Conservation (phyloP, 768 basidiomycete genomes). For the Punctularia strigosozonata region DNA sequence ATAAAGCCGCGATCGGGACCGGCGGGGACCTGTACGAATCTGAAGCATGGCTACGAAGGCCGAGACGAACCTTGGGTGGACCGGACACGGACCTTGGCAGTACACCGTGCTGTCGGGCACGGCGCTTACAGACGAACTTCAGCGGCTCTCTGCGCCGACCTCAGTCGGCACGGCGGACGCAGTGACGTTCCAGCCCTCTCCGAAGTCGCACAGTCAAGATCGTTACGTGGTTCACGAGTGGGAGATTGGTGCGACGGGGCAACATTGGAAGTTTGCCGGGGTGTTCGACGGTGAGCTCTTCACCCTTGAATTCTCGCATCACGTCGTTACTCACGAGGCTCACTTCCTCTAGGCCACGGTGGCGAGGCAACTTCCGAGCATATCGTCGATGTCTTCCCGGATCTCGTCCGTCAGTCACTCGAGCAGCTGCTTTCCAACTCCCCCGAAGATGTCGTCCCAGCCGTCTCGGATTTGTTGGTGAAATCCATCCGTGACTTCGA, state of each 20-base stretch:
- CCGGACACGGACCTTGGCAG: too few relatives aligned
- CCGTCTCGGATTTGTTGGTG: constrained; percentile 20
- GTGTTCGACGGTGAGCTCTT: constrained; percentile 30
- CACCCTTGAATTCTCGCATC: not conserved
- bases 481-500: constrained; percentile 30
- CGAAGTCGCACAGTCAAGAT: constrained; percentile 29
- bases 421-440: not conserved
- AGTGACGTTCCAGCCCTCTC: constrained; percentile 33
- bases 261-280: constrained; percentile 30
- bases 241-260: constrained; percentile 25
- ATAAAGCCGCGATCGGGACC: too few relatives aligned
- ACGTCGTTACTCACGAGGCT: too few relatives aligned
- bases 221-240: constrained; percentile 28
- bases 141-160: too few relatives aligned
- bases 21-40: too few relatives aligned
- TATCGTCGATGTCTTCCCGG: not conserved
- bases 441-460: constrained; percentile 16
- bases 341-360: not conserved
- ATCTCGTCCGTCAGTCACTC: not conserved
- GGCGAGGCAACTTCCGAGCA: not conserved
- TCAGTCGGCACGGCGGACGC: too few relatives aligned
- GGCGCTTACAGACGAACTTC: too few relatives aligned
- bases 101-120: too few relatives aligned
- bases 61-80: too few relatives aligned
- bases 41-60: too few relatives aligned